A percentile compares a stretch with the other conserved stretches of the same genome.
Evolutionary conservation across 306 rosid species (phyloP).

Genomic region (Acacia acuminata): DNA sequence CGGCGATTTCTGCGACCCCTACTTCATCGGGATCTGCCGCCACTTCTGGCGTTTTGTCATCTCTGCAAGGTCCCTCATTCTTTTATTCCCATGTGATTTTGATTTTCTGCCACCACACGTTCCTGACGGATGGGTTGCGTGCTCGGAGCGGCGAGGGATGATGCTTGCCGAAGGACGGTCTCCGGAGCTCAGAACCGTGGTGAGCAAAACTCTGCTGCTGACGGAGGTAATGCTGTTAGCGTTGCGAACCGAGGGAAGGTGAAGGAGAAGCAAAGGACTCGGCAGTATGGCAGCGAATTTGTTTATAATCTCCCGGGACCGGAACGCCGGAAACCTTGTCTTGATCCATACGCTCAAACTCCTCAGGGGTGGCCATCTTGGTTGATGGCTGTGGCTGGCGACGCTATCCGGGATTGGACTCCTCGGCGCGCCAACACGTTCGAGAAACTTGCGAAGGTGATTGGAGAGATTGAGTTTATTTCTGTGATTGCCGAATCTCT

Average conservation of each 20-base stretch:
- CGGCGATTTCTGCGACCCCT: background rate
- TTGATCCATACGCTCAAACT: conserved; percentile 29
- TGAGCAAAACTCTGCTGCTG: conserved; percentile 17
- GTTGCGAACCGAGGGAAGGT: conserved; percentile 27
- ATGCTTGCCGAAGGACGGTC: conserved; percentile 1
- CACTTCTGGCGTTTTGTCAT: background rate
- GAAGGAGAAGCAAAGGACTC: conserved; percentile 30
- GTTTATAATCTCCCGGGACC: conserved; percentile 7
- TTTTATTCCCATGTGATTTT: conserved; percentile 38
- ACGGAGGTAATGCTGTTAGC: conserved; percentile 21
- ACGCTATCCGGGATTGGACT: conserved; percentile 78
- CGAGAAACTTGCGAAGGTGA: conserved; percentile 83
- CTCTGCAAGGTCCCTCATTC: background rate
- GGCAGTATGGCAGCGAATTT: conserved; percentile 39
- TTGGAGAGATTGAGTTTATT: background rate
- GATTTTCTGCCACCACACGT: conserved; percentile 14
- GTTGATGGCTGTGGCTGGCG: conserved; percentile 80
- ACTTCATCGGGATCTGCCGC: background rate
- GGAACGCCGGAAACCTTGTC: conserved; percentile 50
- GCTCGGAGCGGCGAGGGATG: conserved; percentile 41
- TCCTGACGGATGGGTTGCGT: conserved; percentile 74
- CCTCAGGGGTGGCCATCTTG: conserved; percentile 86
- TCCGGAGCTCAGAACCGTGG: conserved; percentile 10
- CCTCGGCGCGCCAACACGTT: conserved; percentile 91
- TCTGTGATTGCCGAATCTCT: background rate